These are phyloP conservation scores for Phalaenopsis hybrid DNA, from an alignment of 116 monocot genomes.

Conservation along the genomic window DNA sequence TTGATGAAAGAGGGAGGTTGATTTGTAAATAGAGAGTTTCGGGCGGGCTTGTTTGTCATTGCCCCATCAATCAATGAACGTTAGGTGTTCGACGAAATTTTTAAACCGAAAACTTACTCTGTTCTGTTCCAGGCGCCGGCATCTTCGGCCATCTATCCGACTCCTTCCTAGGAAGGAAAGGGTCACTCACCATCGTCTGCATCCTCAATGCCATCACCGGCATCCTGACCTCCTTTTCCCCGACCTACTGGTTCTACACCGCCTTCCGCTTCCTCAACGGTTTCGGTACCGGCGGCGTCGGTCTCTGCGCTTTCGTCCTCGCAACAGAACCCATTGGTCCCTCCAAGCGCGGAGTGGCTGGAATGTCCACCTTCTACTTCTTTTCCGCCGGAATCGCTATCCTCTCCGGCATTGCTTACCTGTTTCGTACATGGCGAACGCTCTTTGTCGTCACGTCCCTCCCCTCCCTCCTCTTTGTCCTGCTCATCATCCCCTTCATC, in stretches of 20 bases:
- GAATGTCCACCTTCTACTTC: conserved; percentile 36
- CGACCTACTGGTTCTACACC: conserved; percentile 19
- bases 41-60: no score
- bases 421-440: conserved; percentile 22
- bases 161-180: conserved; percentile 5
- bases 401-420: conserved; percentile 19
- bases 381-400: conserved; percentile 27
- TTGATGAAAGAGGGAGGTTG: no score
- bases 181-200: conserved; percentile 17
- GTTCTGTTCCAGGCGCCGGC: conserved; percentile 3
- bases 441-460: conserved; percentile 22
- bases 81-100: no score
- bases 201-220: conserved; percentile 17
- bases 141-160: conserved; percentile 26
- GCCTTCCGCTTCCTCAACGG: conserved; percentile 20
- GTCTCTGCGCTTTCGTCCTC: conserved; percentile 21
- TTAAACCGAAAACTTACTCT: neutral
- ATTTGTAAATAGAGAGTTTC: no score
- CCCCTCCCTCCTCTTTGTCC: conserved; percentile 25
- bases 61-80: no score
- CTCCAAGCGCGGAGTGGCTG: conserved; percentile 18
- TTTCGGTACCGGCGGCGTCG: conserved; percentile 19
- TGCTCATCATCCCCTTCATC: conserved; percentile 26
- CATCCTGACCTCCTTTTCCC: conserved; percentile 15
- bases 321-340: conserved; percentile 39